These are phyloP conservation scores for Lachnellula suecica DNA, from an alignment of 2,329 filamentous ascomycete species.

Conservation along the genomic window DNA sequence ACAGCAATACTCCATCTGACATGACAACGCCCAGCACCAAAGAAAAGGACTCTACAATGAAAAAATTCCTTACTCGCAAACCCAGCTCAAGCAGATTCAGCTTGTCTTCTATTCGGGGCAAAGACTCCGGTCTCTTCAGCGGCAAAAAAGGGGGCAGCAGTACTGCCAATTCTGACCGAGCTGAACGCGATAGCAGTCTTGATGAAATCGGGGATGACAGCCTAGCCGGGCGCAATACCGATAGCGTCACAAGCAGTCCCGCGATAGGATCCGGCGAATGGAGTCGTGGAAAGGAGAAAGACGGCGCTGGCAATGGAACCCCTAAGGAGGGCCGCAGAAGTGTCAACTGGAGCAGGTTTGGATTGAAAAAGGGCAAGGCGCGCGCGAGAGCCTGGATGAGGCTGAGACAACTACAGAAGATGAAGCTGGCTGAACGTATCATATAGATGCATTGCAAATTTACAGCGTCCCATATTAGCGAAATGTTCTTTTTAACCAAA, in stretches of 20 bases:
- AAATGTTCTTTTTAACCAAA: too few species aligned
- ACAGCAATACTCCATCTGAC: slow-evolving; percentile 59
- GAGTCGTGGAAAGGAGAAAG: slow-evolving; percentile 39
- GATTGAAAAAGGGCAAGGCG: slow-evolving; percentile 29
- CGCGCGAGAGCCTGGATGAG: slow-evolving; percentile 32
- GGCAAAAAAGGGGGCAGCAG: slow-evolving; percentile 58
- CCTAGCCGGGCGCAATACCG: slow-evolving; percentile 49
- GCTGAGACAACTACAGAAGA: slow-evolving; percentile 30
- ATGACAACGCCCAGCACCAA: slow-evolving; percentile 43
- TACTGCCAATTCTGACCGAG: slow-evolving; percentile 51
- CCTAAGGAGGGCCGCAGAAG: slow-evolving; percentile 29
- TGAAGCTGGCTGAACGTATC: slow-evolving; percentile 20
- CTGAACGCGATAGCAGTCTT: slow-evolving; percentile 54
- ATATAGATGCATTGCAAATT: background rate
- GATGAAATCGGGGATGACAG: slow-evolving; percentile 55
- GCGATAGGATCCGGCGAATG: slow-evolving; percentile 48
- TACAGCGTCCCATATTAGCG: background rate
- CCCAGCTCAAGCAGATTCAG: slow-evolving; percentile 66
- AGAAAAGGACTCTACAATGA: slow-evolving; percentile 50
- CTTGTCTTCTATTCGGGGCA: slow-evolving; percentile 54
- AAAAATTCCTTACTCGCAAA: slow-evolving; percentile 62
- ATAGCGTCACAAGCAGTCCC: slow-evolving; percentile 57
- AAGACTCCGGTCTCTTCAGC: slow-evolving; percentile 50
- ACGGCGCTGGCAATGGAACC: slow-evolving; percentile 30
- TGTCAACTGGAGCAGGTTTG: slow-evolving; percentile 31